These are phyloP conservation scores for Trichoderma endophyticum DNA, from an alignment of 2,329 filamentous ascomycete species.

Conservation along the genomic window DNA sequence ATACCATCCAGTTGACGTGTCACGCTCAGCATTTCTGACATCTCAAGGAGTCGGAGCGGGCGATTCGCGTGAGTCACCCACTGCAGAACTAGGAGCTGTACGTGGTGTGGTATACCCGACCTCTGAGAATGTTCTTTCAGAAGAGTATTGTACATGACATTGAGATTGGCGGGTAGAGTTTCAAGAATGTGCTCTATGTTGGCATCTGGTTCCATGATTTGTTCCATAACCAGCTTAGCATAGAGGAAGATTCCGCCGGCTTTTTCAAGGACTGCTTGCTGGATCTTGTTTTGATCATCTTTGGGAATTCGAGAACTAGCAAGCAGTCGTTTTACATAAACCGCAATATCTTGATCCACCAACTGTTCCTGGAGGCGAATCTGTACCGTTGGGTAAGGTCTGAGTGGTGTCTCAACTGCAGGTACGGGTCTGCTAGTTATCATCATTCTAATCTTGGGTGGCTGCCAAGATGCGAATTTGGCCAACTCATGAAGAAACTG, in stretches of 20 bases:
- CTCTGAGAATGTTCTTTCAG: slow-evolving; percentile 36
- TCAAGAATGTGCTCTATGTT: slow-evolving; percentile 27
- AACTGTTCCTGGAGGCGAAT: slow-evolving; percentile 36
- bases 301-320: slow-evolving; percentile 16
- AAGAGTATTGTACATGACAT: slow-evolving; percentile 39
- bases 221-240: slow-evolving; percentile 42
- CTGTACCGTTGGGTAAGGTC: slow-evolving; percentile 23
- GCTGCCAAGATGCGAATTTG: slow-evolving; percentile 30
- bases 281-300: slow-evolving; percentile 20
- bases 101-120: slow-evolving; percentile 29
- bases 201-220: slow-evolving; percentile 29
- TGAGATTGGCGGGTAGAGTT: slow-evolving; percentile 36
- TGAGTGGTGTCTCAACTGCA: slow-evolving; percentile 30
- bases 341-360: slow-evolving; percentile 40
- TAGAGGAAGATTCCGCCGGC: slow-evolving; percentile 46
- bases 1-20: neutral
- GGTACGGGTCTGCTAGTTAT: slow-evolving; percentile 41
- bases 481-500: slow-evolving; percentile 34
- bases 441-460: slow-evolving; percentile 37
- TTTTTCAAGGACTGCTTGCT: slow-evolving; percentile 32
- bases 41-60: slow-evolving; percentile 41
- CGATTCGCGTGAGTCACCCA: slow-evolving; percentile 41
- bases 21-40: slow-evolving; percentile 32
- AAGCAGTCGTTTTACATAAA: slow-evolving; percentile 31
- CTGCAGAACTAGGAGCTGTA: slow-evolving; percentile 40